Percentiles rank a stretch among this genome's conserved stretches.
Conservation (phyloP, 441 rosid species). For the Adansonia madagascariensis region DNA sequence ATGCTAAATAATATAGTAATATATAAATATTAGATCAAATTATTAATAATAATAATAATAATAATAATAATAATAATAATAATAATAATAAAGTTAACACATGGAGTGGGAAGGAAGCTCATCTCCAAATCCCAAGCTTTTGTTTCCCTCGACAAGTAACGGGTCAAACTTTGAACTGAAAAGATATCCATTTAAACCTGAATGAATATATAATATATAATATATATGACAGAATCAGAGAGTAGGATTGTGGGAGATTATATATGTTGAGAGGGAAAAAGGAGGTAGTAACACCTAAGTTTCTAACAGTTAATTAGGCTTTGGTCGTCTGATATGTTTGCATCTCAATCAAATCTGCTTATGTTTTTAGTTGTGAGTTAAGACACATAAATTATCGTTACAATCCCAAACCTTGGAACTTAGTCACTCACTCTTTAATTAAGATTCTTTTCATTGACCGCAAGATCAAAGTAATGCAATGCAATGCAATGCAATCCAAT, state of each 20-base stretch:
- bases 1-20: neutral
- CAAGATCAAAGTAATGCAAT: too few relatives aligned
- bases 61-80: too few relatives aligned
- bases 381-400: slow-evolving; percentile 9
- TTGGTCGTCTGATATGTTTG: neutral
- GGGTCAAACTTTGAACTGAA: neutral
- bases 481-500: too few relatives aligned
- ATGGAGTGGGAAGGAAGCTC: neutral
- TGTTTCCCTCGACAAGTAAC: neutral
- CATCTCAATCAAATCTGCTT: neutral
- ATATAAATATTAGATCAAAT: neutral
- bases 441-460: neutral
- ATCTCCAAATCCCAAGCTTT: neutral
- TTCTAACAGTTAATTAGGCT: neutral
- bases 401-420: slow-evolving; percentile 38
- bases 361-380: neutral
- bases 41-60: neutral
- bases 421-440: neutral
- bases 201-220: neutral
- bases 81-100: too few relatives aligned
- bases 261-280: too few relatives aligned
- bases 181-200: neutral
- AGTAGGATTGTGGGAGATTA: neutral
- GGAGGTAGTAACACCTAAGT: neutral
- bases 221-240: neutral